Evolutionary conservation across 2,329 filamentous ascomycete species (phyloP), one percentile per base, ranked within the genome.

Genomic region (Fusarium pseudonygamai): DNA sequence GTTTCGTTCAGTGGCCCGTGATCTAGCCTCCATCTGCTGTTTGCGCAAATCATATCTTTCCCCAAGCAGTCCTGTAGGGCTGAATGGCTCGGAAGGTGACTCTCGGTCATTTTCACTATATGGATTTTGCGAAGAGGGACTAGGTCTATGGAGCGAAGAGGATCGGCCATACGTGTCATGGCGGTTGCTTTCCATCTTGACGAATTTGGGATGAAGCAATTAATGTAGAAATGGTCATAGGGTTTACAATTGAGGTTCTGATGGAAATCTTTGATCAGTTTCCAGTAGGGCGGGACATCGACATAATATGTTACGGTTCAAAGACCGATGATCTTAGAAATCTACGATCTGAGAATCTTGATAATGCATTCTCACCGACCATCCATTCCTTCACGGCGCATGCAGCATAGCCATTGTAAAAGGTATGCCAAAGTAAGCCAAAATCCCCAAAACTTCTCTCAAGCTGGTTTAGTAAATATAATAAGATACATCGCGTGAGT

Each of bases 1-100:
- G 2, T 11, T 18, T 0, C 12, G 34, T 1, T 12, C 7, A 1
- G 16, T 3, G 6, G 9, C 13, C 1, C 7, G 28, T 5, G 46
- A 46, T 15, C 46, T 60, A 13, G 37, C 24, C 13, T 67, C 55
- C 46, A 61, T 67, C 12, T 67, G 14, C 0, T 49, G 8, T 36
- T 20, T 61, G 3, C 60, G 36, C 3, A 43, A 3, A n/a, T 67
- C 65, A 13, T 67, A 67, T 43, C 26, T 7, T 26, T 67, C 40
- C n/a, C 65, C 63, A 1, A 67, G 24, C 2, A 67, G 16, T 0
- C 65, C 65, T 1, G 40, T 49, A 6, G 65, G 46, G 4, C 36
- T 67, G 18, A 67, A 62, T 11, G 63, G 65, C 16, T 62, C 55
- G 2, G 37, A 30, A 6, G 5, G 18, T 16, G 55, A 24, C 18